Evolutionary conservation across 345 rosid species (phyloP).

Genomic region (Gossypium herbaceum): DNA sequence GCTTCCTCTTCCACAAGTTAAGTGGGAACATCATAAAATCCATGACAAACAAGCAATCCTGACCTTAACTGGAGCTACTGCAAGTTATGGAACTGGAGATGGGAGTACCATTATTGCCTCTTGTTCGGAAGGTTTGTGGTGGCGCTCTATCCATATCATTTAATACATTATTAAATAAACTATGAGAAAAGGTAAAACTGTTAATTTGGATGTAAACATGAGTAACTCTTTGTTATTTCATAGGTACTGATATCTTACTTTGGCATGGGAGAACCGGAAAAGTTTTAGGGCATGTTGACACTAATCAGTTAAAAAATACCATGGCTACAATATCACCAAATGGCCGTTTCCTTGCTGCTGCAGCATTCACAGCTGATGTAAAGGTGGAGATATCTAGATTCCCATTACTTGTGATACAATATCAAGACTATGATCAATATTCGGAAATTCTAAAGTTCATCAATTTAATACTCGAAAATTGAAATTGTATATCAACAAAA

Average conservation of each 20-base stretch:
- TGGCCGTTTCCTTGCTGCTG: conserved; percentile 96
- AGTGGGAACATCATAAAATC: conserved; percentile 78
- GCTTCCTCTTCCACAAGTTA: conserved; percentile 78
- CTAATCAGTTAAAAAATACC: conserved; percentile 90
- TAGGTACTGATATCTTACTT: conserved; percentile 86
- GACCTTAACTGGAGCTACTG: conserved; percentile 60
- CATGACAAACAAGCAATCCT: conserved; percentile 59
- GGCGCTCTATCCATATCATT: background rate
- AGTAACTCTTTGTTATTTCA: conserved; percentile 17
- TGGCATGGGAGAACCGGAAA: conserved; percentile 97
- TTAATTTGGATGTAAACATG: background rate
- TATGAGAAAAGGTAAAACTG: background rate
- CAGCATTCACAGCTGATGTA: conserved; percentile 98
- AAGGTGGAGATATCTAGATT: conserved; percentile 43
- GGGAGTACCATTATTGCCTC: conserved; percentile 78
- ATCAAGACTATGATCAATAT: background rate
- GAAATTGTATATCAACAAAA: background rate
- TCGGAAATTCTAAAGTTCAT: background rate
- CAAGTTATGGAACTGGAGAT: conserved; percentile 82
- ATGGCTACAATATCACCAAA: conserved; percentile 92
- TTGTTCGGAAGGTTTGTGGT: conserved; percentile 79
- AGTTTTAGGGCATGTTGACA: conserved; percentile 71
- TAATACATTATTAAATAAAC: background rate
- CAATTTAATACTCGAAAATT: background rate
- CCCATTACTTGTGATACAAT: background rate